Base-by-base conservation (phyloP, 2,329 filamentous ascomycete genomes). In the Xylaria sp. region DNA sequence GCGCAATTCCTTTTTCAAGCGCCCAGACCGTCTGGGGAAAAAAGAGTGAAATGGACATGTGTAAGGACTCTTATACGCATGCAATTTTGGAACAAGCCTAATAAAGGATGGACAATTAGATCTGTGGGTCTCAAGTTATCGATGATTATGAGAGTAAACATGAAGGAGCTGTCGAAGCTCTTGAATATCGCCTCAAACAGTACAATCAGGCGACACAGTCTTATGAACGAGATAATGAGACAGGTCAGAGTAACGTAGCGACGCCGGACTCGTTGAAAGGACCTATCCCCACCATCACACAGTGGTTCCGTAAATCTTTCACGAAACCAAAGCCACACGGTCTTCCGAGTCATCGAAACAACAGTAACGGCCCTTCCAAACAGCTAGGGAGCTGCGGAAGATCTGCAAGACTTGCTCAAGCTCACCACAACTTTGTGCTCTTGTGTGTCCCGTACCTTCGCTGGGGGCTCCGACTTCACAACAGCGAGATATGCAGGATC, bases 401-500 rank as follows among this genome's bases (percentile, higher is more conserved):
- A 41, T 47, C 57, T 7, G 2, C 41, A 2, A 9, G 33, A 33
- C 2, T 37, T 25, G 19, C 37, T 13, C 43, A 49, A 35, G 35
- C 38, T 15, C 0, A 55, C 17, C 58, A 60, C 52, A 51, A 55
- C 25, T 60, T 54, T n/a, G 33, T 60, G 27, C 48, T 60, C n/a
- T 55, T 60, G 35, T 60, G 58, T 25, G 38, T 60, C 11, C 58
- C 58, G 23, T 60, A 60, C 23, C 49, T 60, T 31, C 58, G 58
- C 13, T 60, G 58, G 58, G 58, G 58, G 17, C 58, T 60, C 19
- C 48, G 38, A 44, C 58, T 60, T 43, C 35, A 55, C 29, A 60
- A 60, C 15, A 60, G 15, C 15, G 51, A 60, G 17, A 38, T 55
- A 8, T 60, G 58, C 38, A 48, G 17, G 29, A 60, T 60, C 33